A percentile compares a stretch with the other conserved stretches of the same genome.
These are phyloP conservation scores for Neurospora sp. DNA, from an alignment of 2,329 filamentous ascomycete genomes.

Conservation along the genomic window DNA sequence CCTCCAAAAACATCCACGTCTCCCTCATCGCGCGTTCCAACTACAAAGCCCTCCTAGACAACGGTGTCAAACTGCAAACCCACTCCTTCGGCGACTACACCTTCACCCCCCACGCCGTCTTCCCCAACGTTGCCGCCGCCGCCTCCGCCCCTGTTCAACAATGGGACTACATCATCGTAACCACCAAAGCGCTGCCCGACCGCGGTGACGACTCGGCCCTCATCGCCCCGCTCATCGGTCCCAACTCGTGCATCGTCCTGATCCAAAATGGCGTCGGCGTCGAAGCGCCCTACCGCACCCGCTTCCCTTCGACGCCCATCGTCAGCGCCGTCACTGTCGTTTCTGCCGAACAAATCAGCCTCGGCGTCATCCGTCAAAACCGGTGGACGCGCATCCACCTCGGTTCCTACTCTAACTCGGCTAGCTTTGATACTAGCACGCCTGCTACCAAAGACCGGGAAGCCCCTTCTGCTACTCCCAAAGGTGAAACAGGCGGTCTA, in stretches of 20 bases:
- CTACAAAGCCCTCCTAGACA: conserved; percentile 50
- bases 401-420: conserved; percentile 50
- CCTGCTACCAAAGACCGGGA: not conserved
- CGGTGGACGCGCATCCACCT: conserved; percentile 65
- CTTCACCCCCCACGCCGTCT: conserved; percentile 54
- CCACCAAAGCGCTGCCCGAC: conserved; percentile 62
- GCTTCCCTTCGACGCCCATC: conserved; percentile 52
- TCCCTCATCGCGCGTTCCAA: conserved; percentile 68
- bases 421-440: conserved; percentile 6
- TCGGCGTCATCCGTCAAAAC: conserved; percentile 58
- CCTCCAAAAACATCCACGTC: conserved; percentile 42
- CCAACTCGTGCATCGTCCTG: conserved; percentile 49
- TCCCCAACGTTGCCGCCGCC: conserved; percentile 50
- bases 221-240: conserved; percentile 49
- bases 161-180: conserved; percentile 57
- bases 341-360: conserved; percentile 55
- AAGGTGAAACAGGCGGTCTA: conserved; percentile 8
- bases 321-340: conserved; percentile 61
- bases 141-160: conserved; percentile 18
- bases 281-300: conserved; percentile 52
- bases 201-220: conserved; percentile 50
- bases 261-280: conserved; percentile 66
- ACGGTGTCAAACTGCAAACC: conserved; percentile 56
- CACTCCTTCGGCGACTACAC: conserved; percentile 58
- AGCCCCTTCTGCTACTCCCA: not conserved